A percentile compares a stretch with the other conserved stretches of the same genome.
Conservation (phyloP, 1,139 yeast species). For the Citeromyces siamensis region DNA sequence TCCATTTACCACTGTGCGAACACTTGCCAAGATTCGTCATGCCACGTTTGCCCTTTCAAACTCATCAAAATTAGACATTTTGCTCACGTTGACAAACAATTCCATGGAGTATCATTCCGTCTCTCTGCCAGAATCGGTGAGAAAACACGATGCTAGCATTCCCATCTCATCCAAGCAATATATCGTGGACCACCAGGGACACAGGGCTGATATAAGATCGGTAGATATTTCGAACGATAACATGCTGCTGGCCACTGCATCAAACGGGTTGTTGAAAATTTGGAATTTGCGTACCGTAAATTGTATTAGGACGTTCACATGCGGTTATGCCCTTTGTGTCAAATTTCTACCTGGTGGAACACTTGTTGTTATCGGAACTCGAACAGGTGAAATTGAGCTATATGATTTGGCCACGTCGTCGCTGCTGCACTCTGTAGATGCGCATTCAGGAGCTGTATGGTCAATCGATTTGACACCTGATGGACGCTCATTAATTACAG, state of each 20-base stretch:
- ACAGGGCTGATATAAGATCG: slow-evolving; percentile 80
- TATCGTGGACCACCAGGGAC: slow-evolving; percentile 69
- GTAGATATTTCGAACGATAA: slow-evolving; percentile 75
- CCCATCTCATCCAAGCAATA: slow-evolving; percentile 40
- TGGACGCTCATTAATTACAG: slow-evolving; percentile 78
- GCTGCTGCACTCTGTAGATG: slow-evolving; percentile 52
- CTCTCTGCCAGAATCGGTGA: slow-evolving; percentile 32
- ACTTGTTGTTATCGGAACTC: slow-evolving; percentile 80
- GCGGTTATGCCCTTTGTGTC: slow-evolving; percentile 79
- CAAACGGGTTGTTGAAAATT: slow-evolving; percentile 78
- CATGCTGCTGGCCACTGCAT: slow-evolving; percentile 74
- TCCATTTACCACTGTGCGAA: slow-evolving; percentile 50
- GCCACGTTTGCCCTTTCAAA: slow-evolving; percentile 39
- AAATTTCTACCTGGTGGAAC: slow-evolving; percentile 88
- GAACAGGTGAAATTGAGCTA: slow-evolving; percentile 73
- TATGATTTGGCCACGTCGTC: slow-evolving; percentile 83
- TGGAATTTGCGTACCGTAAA: slow-evolving; percentile 72
- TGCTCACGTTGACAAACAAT: slow-evolving; percentile 60
- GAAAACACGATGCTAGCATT: slow-evolving; percentile 25
- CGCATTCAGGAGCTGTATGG: slow-evolving; percentile 88
- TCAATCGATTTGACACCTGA: slow-evolving; percentile 78
- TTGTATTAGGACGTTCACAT: slow-evolving; percentile 77
- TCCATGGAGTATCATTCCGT: slow-evolving; percentile 59
- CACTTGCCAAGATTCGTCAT: slow-evolving; percentile 37
- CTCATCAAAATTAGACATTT: slow-evolving; percentile 39